Conservation (phyloP, 805 yeast genomes). For the Grigorovia transvaalensis region DNA sequence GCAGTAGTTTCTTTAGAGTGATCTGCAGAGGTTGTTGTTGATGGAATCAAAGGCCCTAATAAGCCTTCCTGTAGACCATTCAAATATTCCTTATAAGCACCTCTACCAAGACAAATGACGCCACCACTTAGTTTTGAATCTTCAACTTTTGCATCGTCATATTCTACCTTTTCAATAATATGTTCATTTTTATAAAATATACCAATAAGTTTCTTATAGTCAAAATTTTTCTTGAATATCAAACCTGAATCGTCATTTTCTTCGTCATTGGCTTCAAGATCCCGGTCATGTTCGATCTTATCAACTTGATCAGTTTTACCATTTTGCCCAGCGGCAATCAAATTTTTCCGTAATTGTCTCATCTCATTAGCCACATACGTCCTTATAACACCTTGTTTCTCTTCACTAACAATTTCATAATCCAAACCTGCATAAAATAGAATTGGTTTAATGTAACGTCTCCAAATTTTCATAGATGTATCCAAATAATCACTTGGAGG, state of each 20-base stretch:
- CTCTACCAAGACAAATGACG: constrained; percentile 85
- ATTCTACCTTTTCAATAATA: constrained; percentile 17
- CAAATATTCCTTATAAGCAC: constrained; percentile 88
- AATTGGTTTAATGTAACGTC: constrained; percentile 75
- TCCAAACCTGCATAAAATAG: constrained; percentile 78
- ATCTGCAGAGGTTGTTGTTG: constrained; percentile 15
- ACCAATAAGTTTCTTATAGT: constrained; percentile 45
- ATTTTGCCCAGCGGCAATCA: constrained; percentile 8
- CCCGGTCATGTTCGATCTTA: background rate
- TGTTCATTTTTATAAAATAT: constrained; percentile 34
- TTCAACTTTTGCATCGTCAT: constrained; percentile 38
- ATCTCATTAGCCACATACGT: constrained; percentile 71
- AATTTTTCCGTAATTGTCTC: constrained; percentile 51
- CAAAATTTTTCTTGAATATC: constrained; percentile 25
- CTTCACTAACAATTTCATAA: constrained; percentile 64
- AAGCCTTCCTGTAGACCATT: constrained; percentile 91
- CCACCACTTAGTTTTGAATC: constrained; percentile 60
- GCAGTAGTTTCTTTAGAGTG: constrained; percentile 1
- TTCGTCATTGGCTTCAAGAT: constrained; percentile 10
- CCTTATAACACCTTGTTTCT: constrained; percentile 84
- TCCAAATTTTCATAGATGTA: constrained; percentile 60
- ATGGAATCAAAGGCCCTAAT: constrained; percentile 72
- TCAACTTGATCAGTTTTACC: background rate
- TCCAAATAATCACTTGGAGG: constrained; percentile 89
- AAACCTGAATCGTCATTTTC: constrained; percentile 8